Conservation (phyloP, 345 rosid species). For the Eucalyptus brandiana region DNA sequence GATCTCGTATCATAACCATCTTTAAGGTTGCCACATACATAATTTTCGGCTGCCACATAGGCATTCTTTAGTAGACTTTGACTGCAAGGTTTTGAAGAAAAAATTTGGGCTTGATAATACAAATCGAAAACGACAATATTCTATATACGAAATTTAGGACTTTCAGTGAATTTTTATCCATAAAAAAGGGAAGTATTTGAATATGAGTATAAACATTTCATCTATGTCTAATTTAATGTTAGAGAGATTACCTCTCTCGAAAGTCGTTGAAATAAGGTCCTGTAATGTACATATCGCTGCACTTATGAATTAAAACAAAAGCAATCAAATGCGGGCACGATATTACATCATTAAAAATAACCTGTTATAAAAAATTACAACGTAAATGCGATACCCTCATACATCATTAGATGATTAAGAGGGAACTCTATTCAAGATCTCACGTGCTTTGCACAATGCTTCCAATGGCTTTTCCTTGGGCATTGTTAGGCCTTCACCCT, state of each 20-base stretch:
- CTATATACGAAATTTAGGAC: not conserved
- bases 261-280: not conserved
- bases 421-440: not conserved
- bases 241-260: not conserved
- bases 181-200: not conserved
- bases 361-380: not conserved
- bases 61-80: not conserved
- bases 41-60: not conserved
- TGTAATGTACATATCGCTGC: not conserved
- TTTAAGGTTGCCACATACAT: not conserved
- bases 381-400: not conserved
- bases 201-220: not conserved
- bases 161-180: not conserved
- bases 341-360: not conserved
- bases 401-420: not conserved
- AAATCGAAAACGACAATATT: not conserved
- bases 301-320: not conserved
- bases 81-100: not conserved
- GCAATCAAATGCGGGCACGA: not conserved
- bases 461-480: slow-evolving; percentile 25
- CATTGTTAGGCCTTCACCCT: slow-evolving; percentile 29
- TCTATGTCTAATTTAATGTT: no score
- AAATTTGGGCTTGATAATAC: not conserved
- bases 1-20: not conserved
- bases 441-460: slow-evolving; percentile 17